A percentile compares a stretch with the other conserved stretches of the same genome.
phyloP scores from a whole-genome alignment of 768 basidiomycete genomes.

The Amanita inopinata region DNA sequence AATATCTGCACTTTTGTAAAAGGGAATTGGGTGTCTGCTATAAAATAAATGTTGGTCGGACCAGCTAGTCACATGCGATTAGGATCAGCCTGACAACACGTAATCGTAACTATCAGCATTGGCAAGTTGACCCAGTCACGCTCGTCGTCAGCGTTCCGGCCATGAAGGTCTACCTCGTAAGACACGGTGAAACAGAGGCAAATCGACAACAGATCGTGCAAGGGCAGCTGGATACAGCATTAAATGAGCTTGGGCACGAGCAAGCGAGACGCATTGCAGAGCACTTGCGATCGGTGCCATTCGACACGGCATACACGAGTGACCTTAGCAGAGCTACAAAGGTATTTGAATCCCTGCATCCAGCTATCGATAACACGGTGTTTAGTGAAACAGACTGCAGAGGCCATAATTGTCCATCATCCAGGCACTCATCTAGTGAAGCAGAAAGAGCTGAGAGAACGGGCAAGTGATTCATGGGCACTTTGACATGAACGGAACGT shows the following conservation, averaged over 20 bases:
- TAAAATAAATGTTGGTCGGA: not conserved
- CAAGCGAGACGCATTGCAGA: slow-evolving; percentile 52
- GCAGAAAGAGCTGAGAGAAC: slow-evolving; percentile 47
- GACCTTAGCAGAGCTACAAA: slow-evolving; percentile 60
- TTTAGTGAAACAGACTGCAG: slow-evolving; percentile 45
- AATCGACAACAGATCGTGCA: slow-evolving; percentile 58
- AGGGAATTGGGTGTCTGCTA: slow-evolving; percentile 10
- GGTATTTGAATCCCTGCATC: slow-evolving; percentile 29
- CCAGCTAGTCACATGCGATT: too few relatives aligned
- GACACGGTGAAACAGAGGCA: slow-evolving; percentile 73
- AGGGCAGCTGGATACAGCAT: slow-evolving; percentile 61
- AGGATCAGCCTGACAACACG: too few relatives aligned
- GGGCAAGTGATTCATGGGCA: slow-evolving; percentile 36
- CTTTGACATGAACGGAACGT: not conserved
- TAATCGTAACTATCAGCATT: too few relatives aligned
- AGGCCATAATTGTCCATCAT: slow-evolving; percentile 49
- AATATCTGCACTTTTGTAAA: slow-evolving; percentile 33
- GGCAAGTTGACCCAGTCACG: too few relatives aligned
- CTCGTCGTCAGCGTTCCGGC: not conserved
- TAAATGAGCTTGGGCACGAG: slow-evolving; percentile 51
- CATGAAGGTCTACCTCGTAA: slow-evolving; percentile 48
- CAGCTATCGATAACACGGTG: not conserved
- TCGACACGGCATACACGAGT: slow-evolving; percentile 58
- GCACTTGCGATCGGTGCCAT: slow-evolving; percentile 41
- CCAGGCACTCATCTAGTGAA: slow-evolving; percentile 31